phyloP scores from a whole-genome alignment of 2,329 filamentous ascomycete species.

The Clathrospora elynae region DNA sequence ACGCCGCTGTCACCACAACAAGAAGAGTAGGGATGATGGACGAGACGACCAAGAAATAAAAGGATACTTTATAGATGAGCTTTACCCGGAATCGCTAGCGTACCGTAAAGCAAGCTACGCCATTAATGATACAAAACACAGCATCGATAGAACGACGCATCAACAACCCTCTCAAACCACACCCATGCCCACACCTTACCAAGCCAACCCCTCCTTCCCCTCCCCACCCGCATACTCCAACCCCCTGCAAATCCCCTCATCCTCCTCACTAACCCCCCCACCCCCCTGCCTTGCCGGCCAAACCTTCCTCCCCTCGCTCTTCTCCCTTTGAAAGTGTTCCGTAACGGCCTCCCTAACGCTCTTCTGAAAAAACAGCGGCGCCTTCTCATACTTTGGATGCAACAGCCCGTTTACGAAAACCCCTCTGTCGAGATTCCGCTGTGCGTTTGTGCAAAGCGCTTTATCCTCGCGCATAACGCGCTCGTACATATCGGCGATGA shows the following conservation, averaged over 20 bases:
- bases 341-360: constrained; percentile 54
- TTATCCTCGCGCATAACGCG: constrained; percentile 69
- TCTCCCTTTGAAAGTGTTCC: constrained; percentile 26
- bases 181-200: too few species aligned
- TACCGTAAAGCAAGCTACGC: too few species aligned
- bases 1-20: too few species aligned
- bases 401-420: constrained; percentile 66
- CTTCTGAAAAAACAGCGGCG: constrained; percentile 60
- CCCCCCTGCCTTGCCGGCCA: constrained; percentile 48
- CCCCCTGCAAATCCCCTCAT: constrained; percentile 53
- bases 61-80: too few species aligned
- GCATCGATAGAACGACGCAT: too few species aligned
- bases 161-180: too few species aligned
- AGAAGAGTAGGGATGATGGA: too few species aligned
- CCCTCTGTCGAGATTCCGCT: constrained; percentile 64
- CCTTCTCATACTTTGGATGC: constrained; percentile 64
- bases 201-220: constrained; percentile 26
- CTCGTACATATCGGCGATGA: constrained; percentile 64
- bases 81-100: too few species aligned
- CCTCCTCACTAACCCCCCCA: constrained; percentile 52
- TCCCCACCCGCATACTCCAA: constrained; percentile 17
- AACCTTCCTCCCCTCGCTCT: constrained; percentile 20
- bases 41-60: too few species aligned
- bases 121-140: too few species aligned
- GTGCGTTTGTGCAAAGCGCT: constrained; percentile 61